Base-by-base conservation (phyloP, 2,329 filamentous ascomycete genomes). In the Ambrosiella beaveri region DNA sequence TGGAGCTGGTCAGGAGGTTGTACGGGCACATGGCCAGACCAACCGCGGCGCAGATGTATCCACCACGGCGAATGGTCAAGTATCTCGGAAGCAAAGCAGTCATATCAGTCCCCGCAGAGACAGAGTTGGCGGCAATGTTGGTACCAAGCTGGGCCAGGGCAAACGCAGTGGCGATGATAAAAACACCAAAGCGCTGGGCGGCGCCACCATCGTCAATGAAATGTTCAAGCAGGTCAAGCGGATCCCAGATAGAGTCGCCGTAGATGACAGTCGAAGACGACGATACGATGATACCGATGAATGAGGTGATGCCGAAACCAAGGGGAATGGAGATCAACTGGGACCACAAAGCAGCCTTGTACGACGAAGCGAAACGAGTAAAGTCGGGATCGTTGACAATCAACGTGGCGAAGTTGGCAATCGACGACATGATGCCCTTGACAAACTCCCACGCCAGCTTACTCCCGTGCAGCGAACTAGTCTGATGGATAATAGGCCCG, bases 371-470 rank as follows among this genome's bases (percentile, higher is more conserved):
- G 65, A 95, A 96, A 68, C 90, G 84, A 17, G 86, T 75, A 68
- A 95, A 95, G 66, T 95, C 88, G 0, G 86, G 86, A 63, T 87
- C 83, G 68, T 94, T 83, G 61, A 85, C 77, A 63, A 95, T 93
- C 39, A 95, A 76, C 0, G 89, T 88, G 1, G 88, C 86, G 66
- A 95, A 95, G 71, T 95, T 95, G 64, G 87, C 86, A 63, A 96
- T 89, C 3, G 86, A 84, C 27, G 79, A 84, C 88, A 95, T 95
- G 70, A 95, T 83, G 41, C 88, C 88, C 61, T 83, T 84, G 61
- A 96, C 78, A 59, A 95, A 82, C 27, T 82, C 79, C 90, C 90
- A 96, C 1, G 75, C 88, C 2, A 95, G 75, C 0, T 76, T 75
- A 61, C 79, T 84, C 36, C 89, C 89, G 3, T 79, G 71, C 3